Base-by-base conservation (phyloP, 768 basidiomycete species). In the Rossbeevera mucosa region DNA sequence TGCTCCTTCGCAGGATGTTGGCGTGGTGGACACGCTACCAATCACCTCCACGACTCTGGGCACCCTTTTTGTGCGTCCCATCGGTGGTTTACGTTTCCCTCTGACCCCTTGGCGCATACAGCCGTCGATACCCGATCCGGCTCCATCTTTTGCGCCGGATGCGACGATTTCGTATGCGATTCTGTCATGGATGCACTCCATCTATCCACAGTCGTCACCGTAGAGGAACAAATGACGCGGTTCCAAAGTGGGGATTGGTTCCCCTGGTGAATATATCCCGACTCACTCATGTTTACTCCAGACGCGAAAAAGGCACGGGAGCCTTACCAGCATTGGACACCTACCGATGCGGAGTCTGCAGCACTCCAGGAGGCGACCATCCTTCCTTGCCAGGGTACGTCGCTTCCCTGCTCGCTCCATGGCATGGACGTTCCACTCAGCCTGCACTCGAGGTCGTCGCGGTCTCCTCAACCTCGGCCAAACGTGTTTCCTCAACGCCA, bases 401-500 rank as follows among this genome's bases (percentile, higher is more conserved):
- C 24, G 21, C 25, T 2, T 13, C 5, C 16, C 9, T 41, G 9
- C 30, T 24, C 7, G 16, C 2, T n/a, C 33, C 30, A 14, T 5
- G 14, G 20, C 9, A 7, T 36, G n/a, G 3, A 30, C 14, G 29
- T 52, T 51, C 20, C 56, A 29, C 31, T 51, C 22, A 60, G 20
- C 36, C 33, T 31, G 29, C 42, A 18, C 48, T 40, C 38, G 5
- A 91, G 91, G 85, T 47, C 82, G 89, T n/a, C 77, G 89, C 52
- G 92, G 93, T 0, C 75, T 95, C 3, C 72, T 92, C 40, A 94
- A 95, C 67, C 80, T 95, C 0, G 91, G 92, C 2, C 86, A 93
- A 66, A 97, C 94, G 0, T 98, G 95, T 64, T 97, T 93, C 72
- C 78, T 98, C 60, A 95, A 92, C 57, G 92, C 87, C 47, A 83